Conservation (phyloP, 2,329 filamentous ascomycete species). For the Aspergillus sp. region DNA sequence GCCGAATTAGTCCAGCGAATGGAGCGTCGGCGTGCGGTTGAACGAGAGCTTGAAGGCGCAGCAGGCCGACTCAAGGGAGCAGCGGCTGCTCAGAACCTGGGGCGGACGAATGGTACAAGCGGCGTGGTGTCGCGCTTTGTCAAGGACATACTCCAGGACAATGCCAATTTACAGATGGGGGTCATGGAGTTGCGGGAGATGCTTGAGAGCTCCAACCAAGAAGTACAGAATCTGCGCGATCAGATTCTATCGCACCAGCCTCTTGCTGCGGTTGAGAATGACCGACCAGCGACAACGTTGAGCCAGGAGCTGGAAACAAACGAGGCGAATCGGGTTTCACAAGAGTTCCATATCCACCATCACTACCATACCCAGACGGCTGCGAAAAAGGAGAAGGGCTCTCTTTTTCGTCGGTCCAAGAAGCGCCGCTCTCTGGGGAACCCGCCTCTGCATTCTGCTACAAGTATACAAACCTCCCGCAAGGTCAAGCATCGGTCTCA, state of each 20-base stretch:
- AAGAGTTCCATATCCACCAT: conserved; percentile 90
- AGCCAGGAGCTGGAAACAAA: conserved; percentile 71
- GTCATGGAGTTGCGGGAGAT: conserved; percentile 91
- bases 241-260: conserved; percentile 82
- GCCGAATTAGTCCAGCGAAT: conserved; percentile 79
- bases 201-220: conserved; percentile 88
- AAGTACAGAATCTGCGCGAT: conserved; percentile 84
- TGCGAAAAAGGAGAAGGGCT: conserved; percentile 59
- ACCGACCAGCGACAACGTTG: conserved; percentile 59
- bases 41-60: conserved; percentile 78
- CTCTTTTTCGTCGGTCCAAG: conserved; percentile 62
- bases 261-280: conserved; percentile 44
- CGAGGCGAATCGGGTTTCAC: conserved; percentile 58
- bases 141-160: conserved; percentile 92
- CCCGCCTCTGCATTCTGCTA: conserved; percentile 46
- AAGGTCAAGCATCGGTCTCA: conserved; percentile 42
- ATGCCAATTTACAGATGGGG: conserved; percentile 88
- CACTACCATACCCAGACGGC: conserved; percentile 80
- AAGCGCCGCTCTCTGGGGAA: conserved; percentile 73
- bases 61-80: conserved; percentile 81
- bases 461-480: conserved; percentile 32
- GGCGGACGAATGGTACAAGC: conserved; percentile 62
- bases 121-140: conserved; percentile 91
- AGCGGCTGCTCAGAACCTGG: conserved; percentile 70
- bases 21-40: conserved; percentile 80